phyloP scores from a whole-genome alignment of 2,329 filamentous ascomycete species.

The Aspergillus latus region DNA sequence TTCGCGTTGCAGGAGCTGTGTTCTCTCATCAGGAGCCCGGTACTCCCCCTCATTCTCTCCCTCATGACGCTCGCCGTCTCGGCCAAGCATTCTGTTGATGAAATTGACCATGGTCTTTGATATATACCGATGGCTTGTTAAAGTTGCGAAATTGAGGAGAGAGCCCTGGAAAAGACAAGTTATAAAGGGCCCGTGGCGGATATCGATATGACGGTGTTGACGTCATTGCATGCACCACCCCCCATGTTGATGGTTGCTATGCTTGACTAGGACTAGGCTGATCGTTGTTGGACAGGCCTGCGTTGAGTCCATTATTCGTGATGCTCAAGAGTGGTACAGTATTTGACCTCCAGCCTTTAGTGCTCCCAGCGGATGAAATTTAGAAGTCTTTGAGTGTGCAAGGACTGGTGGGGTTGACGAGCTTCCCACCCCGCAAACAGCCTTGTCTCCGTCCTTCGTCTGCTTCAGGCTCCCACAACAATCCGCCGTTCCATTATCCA shows the following conservation, averaged over 20 bases:
- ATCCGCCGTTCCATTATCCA: not conserved
- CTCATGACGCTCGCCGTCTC: slow-evolving; percentile 28
- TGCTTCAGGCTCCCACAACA: not conserved
- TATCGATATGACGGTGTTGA: slow-evolving; percentile 5
- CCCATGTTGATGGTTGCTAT: not conserved
- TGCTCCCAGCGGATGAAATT: not conserved
- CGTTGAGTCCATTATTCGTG: not conserved
- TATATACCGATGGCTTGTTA: not conserved
- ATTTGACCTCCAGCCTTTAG: not conserved
- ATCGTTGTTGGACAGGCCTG: not conserved
- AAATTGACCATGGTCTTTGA: slow-evolving; percentile 51
- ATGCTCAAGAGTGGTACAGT: not conserved
- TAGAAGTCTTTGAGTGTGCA: not conserved
- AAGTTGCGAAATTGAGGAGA: not conserved
- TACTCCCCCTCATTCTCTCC: slow-evolving; percentile 29
- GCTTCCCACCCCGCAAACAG: not conserved
- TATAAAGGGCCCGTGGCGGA: not conserved
- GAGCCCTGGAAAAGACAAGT: not conserved
- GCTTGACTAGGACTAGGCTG: not conserved
- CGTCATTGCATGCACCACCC: slow-evolving; percentile 8
- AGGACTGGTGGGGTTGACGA: slow-evolving; percentile 7
- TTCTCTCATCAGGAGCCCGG: slow-evolving; percentile 58
- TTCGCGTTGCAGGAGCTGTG: slow-evolving; percentile 68
- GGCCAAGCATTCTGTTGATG: slow-evolving; percentile 48
- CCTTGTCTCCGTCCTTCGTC: not conserved